phyloP scores from a whole-genome alignment of 2,329 filamentous ascomycete genomes.

The Pseudogymnoascus sp. region DNA sequence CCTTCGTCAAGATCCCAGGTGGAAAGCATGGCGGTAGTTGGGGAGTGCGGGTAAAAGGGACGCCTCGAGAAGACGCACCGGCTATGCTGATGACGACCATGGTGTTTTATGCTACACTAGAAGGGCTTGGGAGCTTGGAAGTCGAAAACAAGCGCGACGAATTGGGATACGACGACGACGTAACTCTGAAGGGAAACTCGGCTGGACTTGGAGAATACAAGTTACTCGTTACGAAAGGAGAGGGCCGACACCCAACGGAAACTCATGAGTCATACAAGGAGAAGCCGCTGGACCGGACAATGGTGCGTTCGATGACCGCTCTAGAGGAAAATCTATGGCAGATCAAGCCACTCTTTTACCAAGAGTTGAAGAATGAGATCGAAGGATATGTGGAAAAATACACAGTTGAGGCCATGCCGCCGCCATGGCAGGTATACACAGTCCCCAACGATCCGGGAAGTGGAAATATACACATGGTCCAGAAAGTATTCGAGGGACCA shows the following conservation, averaged over 20 bases:
- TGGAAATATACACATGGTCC: conserved; percentile 80
- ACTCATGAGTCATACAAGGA: conserved; percentile 57
- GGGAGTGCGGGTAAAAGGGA: conserved; percentile 81
- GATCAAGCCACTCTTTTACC: conserved; percentile 61
- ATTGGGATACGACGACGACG: conserved; percentile 49
- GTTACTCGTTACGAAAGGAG: conserved; percentile 66
- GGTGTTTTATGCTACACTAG: conserved; percentile 74
- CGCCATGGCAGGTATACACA: conserved; percentile 79
- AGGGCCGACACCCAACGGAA: conserved; percentile 53
- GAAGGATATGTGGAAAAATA: conserved; percentile 52
- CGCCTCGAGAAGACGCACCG: conserved; percentile 61
- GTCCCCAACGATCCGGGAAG: conserved; percentile 58
- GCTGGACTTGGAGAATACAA: conserved; percentile 70
- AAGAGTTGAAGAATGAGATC: conserved; percentile 55
- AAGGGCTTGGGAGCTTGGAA: conserved; percentile 63
- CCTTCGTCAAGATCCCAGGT: conserved; percentile 87
- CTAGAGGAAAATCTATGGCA: conserved; percentile 74
- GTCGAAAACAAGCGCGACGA: conserved; percentile 48
- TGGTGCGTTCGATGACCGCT: conserved; percentile 64
- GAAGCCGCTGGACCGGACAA: conserved; percentile 67
- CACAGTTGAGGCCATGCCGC: conserved; percentile 61
- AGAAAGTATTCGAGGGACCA: conserved; percentile 82
- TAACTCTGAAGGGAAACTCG: conserved; percentile 65
- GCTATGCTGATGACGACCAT: conserved; percentile 65
- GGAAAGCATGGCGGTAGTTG: conserved; percentile 82